Percentiles rank a stretch among this genome's conserved stretches.
Conservation (phyloP, 257 asterid genomes). For the Solanum tarapatanum region DNA sequence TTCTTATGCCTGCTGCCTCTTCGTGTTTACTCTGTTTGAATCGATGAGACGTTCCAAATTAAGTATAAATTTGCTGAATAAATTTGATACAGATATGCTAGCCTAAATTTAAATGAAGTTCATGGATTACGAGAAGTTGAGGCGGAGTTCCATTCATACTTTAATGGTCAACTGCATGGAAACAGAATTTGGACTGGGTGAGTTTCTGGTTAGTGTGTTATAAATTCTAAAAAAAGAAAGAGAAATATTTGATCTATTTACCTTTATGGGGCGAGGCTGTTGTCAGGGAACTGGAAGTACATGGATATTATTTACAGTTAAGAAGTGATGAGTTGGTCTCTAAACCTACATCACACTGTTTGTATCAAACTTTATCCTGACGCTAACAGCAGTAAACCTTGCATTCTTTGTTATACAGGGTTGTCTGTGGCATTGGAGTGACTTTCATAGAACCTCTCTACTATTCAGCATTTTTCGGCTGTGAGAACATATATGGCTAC, state of each 20-base stretch:
- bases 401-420: slow-evolving; percentile 40
- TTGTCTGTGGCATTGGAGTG: slow-evolving; percentile 65
- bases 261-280: neutral
- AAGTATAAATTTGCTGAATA: slow-evolving; percentile 2
- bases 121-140: slow-evolving; percentile 55
- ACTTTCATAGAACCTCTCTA: slow-evolving; percentile 66
- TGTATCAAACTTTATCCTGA: neutral
- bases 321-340: neutral
- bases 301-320: neutral
- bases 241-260: neutral
- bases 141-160: slow-evolving; percentile 59
- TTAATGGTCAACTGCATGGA: slow-evolving; percentile 52
- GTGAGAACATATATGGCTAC: slow-evolving; percentile 50
- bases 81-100: slow-evolving; percentile 39
- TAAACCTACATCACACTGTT: neutral
- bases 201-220: slow-evolving; percentile 9
- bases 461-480: slow-evolving; percentile 62
- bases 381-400: neutral
- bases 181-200: slow-evolving; percentile 91
- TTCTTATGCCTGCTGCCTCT: neutral
- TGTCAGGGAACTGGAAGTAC: neutral
- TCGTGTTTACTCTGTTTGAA: neutral
- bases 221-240: neutral
- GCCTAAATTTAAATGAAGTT: slow-evolving; percentile 52
- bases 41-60: neutral